Evolutionary conservation across 2,329 filamentous ascomycete genomes (phyloP), one percentile per base, ranked within the genome.

Genomic region (Trichoderma koningiopsis): DNA sequence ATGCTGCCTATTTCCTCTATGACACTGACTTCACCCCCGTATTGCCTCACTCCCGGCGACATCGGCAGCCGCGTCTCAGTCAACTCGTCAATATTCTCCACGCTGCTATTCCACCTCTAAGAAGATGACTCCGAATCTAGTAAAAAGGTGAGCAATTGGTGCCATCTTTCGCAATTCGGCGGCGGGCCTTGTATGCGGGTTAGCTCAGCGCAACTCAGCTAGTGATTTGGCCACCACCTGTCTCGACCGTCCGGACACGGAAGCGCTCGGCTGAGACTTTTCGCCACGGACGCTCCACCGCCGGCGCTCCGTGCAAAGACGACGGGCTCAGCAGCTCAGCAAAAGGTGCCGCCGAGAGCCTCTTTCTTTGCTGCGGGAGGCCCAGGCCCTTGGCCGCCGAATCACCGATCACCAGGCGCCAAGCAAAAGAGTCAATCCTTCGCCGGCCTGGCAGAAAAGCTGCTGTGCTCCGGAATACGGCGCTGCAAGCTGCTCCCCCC

Each of bases 261-360:
- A 57, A 66, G 62, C 49, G 29, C n/a, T 65, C 33, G 52, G 62
- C 35, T 49, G 53, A 16, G 35, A 55, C 35, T 66, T 66, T 47
- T 47, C 40, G 62, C 62, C 62, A 66, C 62, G 62, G 62, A n/a
- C 52, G 27, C 33, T 56, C 59, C 59, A 47, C 40, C 47, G 10
- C 37, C 62, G 62, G 62, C n/a, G 62, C 53, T 47, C 62, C 62
- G 62, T 66, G 52, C 35, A 56, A 31, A 47, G 29, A 19, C 16
- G 19, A n/a, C 40, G 40, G n/a, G 40, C 37, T 8, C 37, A 43
- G 37, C 37, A 43, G 37, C 37, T 58, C 31, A 37, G 11, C 10
- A 35, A 49, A 58, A 22, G 27, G 8, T 27, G 22, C 63, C 53
- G 37, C 55, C 53, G 63, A 66, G 55, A 35, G 40, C 16, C 40